phyloP scores from a whole-genome alignment of 306 rosid species.

The Ormosia semicastrata region DNA sequence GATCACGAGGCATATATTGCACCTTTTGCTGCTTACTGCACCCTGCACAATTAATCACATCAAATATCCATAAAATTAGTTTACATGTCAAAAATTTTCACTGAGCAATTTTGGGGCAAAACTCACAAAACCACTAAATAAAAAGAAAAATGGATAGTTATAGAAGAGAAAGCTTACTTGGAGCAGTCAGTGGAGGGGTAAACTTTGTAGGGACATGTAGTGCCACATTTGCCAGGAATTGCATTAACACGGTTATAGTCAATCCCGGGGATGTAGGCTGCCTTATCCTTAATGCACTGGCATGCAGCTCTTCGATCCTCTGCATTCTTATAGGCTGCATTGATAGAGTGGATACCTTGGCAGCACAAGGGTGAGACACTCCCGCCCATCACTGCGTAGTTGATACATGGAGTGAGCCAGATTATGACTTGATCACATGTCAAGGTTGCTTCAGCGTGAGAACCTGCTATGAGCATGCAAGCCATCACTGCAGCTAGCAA shows the following conservation, averaged over 20 bases:
- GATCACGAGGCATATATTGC: not conserved
- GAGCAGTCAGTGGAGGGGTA: constrained; percentile 71
- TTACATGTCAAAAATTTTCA: not conserved
- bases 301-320: constrained; percentile 52
- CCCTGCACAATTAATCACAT: constrained; percentile 46
- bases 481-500: constrained; percentile 16
- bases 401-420: constrained; percentile 59
- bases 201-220: constrained; percentile 56
- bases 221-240: constrained; percentile 38
- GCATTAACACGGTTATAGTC: constrained; percentile 40
- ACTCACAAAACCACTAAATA: not conserved
- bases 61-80: not conserved
- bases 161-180: constrained; percentile 19
- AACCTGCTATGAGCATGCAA: constrained; percentile 26
- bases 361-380: constrained; percentile 50
- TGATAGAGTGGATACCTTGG: constrained; percentile 47
- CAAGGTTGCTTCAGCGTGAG: constrained; percentile 21
- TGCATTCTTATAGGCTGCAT: constrained; percentile 38
- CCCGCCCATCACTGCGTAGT: constrained; percentile 60
- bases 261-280: constrained; percentile 46
- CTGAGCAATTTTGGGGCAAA: not conserved
- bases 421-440: constrained; percentile 47
- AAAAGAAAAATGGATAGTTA: not conserved
- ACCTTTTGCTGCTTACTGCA: constrained; percentile 26
- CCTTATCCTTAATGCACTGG: constrained; percentile 47